Conservation (phyloP, 768 basidiomycete genomes). For the Trametes maxima region DNA sequence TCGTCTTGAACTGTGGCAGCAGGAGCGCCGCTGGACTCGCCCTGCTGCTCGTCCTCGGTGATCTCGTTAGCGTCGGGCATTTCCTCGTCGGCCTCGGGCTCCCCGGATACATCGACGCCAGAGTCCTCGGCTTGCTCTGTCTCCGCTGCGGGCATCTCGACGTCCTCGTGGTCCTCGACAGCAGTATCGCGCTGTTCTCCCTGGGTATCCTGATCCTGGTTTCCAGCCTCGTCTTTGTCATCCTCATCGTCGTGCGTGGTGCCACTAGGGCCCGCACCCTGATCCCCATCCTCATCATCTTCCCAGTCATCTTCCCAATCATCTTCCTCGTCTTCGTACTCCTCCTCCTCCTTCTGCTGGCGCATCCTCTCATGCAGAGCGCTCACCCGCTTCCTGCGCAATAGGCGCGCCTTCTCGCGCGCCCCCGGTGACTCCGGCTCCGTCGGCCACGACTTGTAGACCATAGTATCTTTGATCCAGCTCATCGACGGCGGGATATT, state of each 20-base stretch:
- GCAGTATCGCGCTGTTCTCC: not conserved
- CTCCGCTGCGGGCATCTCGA: not conserved
- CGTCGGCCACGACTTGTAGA: constrained; percentile 26
- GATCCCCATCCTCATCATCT: not conserved
- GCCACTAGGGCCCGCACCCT: not conserved
- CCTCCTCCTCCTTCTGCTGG: not conserved
- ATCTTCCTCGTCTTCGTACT: not conserved
- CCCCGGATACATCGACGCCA: not conserved
- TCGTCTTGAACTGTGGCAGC: no score
- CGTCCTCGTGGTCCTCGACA: not conserved
- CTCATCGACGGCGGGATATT: not conserved
- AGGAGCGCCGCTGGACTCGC: no score
- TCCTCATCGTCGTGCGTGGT: not conserved
- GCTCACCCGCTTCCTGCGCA: not conserved
- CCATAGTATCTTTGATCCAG: not conserved
- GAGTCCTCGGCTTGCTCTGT: not conserved
- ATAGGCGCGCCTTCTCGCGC: not conserved
- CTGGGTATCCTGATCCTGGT: not conserved
- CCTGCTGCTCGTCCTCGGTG: not conserved
- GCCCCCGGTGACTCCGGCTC: constrained; percentile 21
- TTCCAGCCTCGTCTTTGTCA: not conserved
- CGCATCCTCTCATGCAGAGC: not conserved
- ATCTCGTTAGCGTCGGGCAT: not conserved
- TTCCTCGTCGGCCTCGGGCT: not conserved
- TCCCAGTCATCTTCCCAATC: not conserved